Evolutionary conservation across 2,329 filamentous ascomycete species (phyloP), one percentile per base, ranked within the genome.

Genomic region (Epichloe uncinata): DNA sequence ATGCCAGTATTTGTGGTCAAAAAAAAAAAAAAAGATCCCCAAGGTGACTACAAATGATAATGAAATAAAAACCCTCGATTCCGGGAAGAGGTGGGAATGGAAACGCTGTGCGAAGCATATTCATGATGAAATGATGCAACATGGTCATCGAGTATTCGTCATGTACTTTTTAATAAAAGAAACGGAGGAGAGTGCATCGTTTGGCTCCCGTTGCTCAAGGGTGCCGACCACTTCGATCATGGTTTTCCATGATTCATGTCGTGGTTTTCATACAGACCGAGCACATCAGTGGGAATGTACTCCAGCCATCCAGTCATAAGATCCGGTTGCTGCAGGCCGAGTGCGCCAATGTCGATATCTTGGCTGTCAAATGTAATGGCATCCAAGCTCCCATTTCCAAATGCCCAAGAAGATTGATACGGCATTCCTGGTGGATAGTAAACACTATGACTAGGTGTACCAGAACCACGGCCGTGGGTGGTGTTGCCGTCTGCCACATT

Each of bases 301-400:
- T 87, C 85, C 11, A 89, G 69, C 83, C 85, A 90, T 3, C 67
- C 66, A 0, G 82, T 79, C 72, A 85, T 79, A 66, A 87, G 77
- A 42, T 87, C 83, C 15, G 80, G 76, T 1, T 69, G 67, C 1
- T 70, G 68, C 38, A 74, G 53, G 0, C 79, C 81, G 16, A 89
- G 66, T 4, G 78, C 69, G 22, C 77, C 79, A 72, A 90, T 84
- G 55, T 90, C 84, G 35, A 91, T 79, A 55, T 90, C 84, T 54
- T 87, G 84, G 52, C 79, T 84, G 61, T 87, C 81, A 55, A 90
- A 86, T 53, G 85, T 81, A 66, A 89, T 83, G 54, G 69, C 67
- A 44, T 75, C 69, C 53, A 70, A 66, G 49, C 61, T 67, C 7
- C 63, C 62, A 54, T 61, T 58, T 2, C 60, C 56, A 5, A 58